phyloP scores from a whole-genome alignment of 352 stramenopile genomes.

The Phytophthora citricola region DNA sequence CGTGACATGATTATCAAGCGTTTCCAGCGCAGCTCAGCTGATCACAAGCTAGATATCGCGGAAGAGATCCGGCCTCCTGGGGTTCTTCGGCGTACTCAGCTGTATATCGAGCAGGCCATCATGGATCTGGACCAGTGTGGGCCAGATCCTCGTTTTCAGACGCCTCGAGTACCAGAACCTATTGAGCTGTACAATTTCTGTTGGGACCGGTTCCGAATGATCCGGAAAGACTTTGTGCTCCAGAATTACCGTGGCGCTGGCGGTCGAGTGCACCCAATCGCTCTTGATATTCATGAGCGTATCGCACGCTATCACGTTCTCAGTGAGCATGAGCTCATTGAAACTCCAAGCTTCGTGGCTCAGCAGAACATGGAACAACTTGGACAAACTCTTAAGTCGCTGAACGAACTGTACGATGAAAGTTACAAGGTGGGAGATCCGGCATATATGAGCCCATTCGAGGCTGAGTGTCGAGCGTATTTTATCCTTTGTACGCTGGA shows the following conservation, averaged over 20 bases:
- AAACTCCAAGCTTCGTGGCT: constrained; percentile 81
- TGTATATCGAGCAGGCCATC: constrained; percentile 88
- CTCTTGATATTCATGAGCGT: constrained; percentile 94
- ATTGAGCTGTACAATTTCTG: constrained; percentile 97
- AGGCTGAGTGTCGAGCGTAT: constrained; percentile 85
- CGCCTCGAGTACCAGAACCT: constrained; percentile 68
- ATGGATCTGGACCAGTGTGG: constrained; percentile 82
- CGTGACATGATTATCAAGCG: constrained; percentile 86
- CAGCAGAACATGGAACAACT: constrained; percentile 93
- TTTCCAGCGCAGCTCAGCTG: constrained; percentile 87
- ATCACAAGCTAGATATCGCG: constrained; percentile 88
- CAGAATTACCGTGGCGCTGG: constrained; percentile 96
- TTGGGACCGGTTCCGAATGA: constrained; percentile 96
- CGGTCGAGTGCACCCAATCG: constrained; percentile 92
- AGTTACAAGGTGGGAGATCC: constrained; percentile 69
- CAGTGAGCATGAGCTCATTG: constrained; percentile 94
- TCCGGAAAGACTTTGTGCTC: constrained; percentile 96
- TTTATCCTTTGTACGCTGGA: constrained; percentile 89
- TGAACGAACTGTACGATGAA: constrained; percentile 91
- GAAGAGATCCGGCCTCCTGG: constrained; percentile 81
- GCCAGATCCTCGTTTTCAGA: constrained; percentile 71
- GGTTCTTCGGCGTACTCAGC: constrained; percentile 77
- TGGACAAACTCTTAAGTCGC: constrained; percentile 86
- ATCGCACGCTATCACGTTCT: constrained; percentile 96
- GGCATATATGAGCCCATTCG: constrained; percentile 77